Base-by-base conservation (phyloP, 2,329 filamentous ascomycete species). In the Tolypocladium ophioglossoides region DNA sequence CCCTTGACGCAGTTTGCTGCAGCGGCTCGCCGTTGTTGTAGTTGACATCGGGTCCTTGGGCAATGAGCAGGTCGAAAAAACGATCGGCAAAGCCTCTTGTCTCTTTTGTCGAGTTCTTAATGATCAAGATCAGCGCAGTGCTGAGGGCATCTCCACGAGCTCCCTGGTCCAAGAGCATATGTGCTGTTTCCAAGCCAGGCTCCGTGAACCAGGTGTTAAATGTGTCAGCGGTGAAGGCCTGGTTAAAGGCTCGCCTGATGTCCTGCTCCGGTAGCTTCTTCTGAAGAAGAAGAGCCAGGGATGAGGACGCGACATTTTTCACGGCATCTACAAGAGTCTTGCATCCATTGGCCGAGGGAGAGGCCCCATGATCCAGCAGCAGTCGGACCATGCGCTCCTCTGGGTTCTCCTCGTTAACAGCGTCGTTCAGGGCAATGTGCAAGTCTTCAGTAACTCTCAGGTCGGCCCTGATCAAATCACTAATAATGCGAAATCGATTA, bases 21-120 rank as follows among this genome's bases (percentile, higher is more conserved):
- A 86, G 64, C 2, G 78, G 75, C 60, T 80, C 70, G 8, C 82
- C 83, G 50, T 75, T 65, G 39, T 78, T 73, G 60, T 75, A 72
- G 58, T 82, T 76, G 55, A 79, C 71, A 47, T 77, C 71, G 0
- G 72, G 74, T 2, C 69, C 72, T 52, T 76, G 65, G 6, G 56
- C 58, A 8, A 70, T 59, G 16, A 74, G 60, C 2, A 72, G 53
- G 6, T 70, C 69, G 6, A 78, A 69, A 59, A 82, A 82, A 0
- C 67, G 60, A 41, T 74, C 69, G 0, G 75, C 73, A 1, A 80
- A 57, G 1, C 67, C 57, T 16, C 68, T 64, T 0, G 69, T 68
- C 2, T 74, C 71, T 2, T 67, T 60, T 0, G 66, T 68, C 18
- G 72, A 72, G 8, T 70, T 66, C 52, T 75, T 68, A 27, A 83